Conservation (phyloP, 2,329 filamentous ascomycete species). For the Ophiocordyceps unilateralis region DNA sequence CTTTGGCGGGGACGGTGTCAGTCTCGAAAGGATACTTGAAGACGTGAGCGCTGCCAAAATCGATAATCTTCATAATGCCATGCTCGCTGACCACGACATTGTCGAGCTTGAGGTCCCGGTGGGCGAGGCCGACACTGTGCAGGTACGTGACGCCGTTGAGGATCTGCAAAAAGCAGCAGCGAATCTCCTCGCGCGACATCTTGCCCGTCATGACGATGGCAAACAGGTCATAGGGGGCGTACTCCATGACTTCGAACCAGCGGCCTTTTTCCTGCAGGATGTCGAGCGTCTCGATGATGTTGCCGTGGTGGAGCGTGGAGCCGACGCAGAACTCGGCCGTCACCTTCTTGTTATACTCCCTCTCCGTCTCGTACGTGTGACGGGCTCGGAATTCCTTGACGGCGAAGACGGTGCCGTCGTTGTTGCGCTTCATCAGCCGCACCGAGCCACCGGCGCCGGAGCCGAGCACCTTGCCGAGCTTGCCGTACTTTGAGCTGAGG, state of each 20-base stretch:
- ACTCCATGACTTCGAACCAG: slow-evolving; percentile 99
- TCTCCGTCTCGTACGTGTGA: slow-evolving; percentile 84
- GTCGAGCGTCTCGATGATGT: slow-evolving; percentile 95
- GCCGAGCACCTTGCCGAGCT: slow-evolving; percentile 83
- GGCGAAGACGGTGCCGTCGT: slow-evolving; percentile 84
- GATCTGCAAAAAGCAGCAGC: slow-evolving; percentile 86
- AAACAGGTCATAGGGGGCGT: slow-evolving; percentile 88
- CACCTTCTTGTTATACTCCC: slow-evolving; percentile 94
- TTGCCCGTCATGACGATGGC: slow-evolving; percentile 98
- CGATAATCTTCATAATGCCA: slow-evolving; percentile 98
- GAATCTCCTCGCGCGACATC: slow-evolving; percentile 83
- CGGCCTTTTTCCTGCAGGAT: slow-evolving; percentile 86
- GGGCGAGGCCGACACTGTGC: slow-evolving; percentile 85
- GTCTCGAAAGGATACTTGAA: slow-evolving; percentile 96
- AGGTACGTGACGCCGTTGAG: slow-evolving; percentile 87
- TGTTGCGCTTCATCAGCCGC: slow-evolving; percentile 79
- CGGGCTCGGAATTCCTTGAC: slow-evolving; percentile 92
- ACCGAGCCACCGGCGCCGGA: slow-evolving; percentile 92
- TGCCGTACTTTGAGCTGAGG: slow-evolving; percentile 80
- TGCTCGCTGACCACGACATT: slow-evolving; percentile 94
- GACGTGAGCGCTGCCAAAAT: slow-evolving; percentile 93
- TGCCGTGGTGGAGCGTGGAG: slow-evolving; percentile 90
- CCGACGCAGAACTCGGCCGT: slow-evolving; percentile 98
- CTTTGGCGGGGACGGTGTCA: slow-evolving; percentile 25
- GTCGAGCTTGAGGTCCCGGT: slow-evolving; percentile 89